These are phyloP conservation scores for Veloporphyrellus conicus DNA, from an alignment of 1,284 basidiomycete species.

Conservation along the genomic window DNA sequence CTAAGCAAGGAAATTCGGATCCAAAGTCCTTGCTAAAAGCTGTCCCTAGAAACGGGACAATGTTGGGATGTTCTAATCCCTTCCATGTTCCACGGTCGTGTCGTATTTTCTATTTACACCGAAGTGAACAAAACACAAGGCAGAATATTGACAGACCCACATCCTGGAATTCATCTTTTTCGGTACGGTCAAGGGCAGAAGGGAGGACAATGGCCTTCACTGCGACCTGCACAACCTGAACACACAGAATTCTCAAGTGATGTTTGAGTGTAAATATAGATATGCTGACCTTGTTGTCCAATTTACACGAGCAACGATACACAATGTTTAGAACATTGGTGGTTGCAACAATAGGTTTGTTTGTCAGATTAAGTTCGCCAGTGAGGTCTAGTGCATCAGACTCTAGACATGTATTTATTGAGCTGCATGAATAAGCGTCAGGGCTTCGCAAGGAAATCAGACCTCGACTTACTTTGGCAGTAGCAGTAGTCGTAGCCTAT, in stretches of 20 bases:
- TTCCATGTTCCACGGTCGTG: conserved; percentile 7
- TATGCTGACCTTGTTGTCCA: not conserved
- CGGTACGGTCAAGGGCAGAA: not conserved
- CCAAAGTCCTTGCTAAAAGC: not conserved
- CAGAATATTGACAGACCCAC: not conserved
- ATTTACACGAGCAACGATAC: not conserved
- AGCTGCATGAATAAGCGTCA: no score
- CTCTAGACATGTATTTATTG: no score
- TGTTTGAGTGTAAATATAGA: not conserved
- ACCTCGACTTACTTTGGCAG: no score
- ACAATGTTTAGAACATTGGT: not conserved
- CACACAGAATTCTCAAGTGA: no score
- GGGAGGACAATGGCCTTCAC: conserved; percentile 4
- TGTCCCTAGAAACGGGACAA: conserved; percentile 2
- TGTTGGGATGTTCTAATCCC: conserved; percentile 3
- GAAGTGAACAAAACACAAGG: not conserved
- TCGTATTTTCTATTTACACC: not conserved
- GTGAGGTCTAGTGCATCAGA: no score
- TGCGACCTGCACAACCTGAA: conserved; percentile 1
- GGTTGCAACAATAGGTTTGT: no score
- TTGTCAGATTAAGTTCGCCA: no score
- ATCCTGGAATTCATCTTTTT: not conserved
- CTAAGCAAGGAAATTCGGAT: conserved; percentile 7
- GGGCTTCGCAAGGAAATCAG: no score
- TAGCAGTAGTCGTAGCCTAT: no score